Base-by-base conservation (phyloP, 495 filamentous ascomycete species). In the Hypoxylon lenormandii region DNA sequence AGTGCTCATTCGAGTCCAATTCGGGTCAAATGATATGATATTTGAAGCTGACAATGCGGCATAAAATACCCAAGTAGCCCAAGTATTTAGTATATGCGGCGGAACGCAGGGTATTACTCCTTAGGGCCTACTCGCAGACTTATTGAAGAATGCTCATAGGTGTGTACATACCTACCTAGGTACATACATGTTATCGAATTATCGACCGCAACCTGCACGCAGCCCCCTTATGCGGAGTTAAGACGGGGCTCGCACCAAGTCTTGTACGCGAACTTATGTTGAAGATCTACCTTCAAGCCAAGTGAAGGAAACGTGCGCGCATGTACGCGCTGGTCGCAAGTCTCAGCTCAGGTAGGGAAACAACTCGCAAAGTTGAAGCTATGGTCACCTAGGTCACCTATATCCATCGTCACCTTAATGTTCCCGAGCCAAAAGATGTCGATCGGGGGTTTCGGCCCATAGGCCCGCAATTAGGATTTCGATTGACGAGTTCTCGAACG, bases 361-460 rank as follows among this genome's bases (percentile, higher is more conserved):
- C 23, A 26, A 5, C 5, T n/a, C n/a, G n/a, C 19, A 15, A 38
- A 56, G 26, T 54, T 36, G 33, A 54, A 40, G 28, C 16, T n/a
- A 54, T 21, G 18, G 46, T 49, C n/a, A n/a, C n/a, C n/a, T n/a
- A n/a, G n/a, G n/a, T n/a, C n/a, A n/a, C n/a, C n/a, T n/a, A n/a
- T n/a, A n/a, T n/a, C 5, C 5, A 45, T 40, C 21, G 54, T 58
- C 2, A 16, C 38, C 38, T 15, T n/a, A 33, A 42, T 58, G 16
- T 21, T 55, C 56, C 65, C 68, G 68, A 71, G 50, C 68, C 68
- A 71, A 62, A 71, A 49, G 46, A 53, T 49, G 68, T 19, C 40
- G 58, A 71, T 71, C 68, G 61, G 62, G 50, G 68, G 68, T 71
- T 71, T 71, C 68, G 68, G 68, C 61, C 68, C 68, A 70, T 66